phyloP scores from a whole-genome alignment of 768 basidiomycete species.

The Calocybe gangraenosa region DNA sequence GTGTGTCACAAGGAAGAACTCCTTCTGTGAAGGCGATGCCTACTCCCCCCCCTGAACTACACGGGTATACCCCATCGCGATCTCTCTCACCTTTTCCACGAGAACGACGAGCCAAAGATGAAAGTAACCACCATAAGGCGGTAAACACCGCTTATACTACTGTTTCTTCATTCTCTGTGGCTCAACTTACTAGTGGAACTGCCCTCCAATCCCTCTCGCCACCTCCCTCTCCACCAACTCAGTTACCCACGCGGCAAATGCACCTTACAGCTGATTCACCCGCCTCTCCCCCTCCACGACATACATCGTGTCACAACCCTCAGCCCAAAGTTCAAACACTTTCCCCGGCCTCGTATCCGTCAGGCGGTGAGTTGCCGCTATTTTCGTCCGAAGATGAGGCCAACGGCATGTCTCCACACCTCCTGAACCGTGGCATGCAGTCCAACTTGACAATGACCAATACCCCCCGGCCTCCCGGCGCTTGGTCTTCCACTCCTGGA shows the following conservation, averaged over 20 bases:
- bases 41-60: slow-evolving; percentile 10
- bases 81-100: slow-evolving; percentile 1
- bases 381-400: slow-evolving; percentile 46
- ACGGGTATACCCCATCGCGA: no score
- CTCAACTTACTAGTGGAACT: background rate
- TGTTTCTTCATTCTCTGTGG: background rate
- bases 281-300: slow-evolving; percentile 46
- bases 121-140: slow-evolving; percentile 14
- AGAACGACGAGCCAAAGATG: slow-evolving; percentile 3
- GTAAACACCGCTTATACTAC: background rate
- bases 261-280: slow-evolving; percentile 13
- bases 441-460: slow-evolving; percentile 26
- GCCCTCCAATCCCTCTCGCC: slow-evolving; percentile 17
- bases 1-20: slow-evolving; percentile 20
- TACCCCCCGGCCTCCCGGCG: slow-evolving; percentile 45
- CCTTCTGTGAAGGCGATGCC: slow-evolving; percentile 16
- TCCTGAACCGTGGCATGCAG: slow-evolving; percentile 14
- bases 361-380: slow-evolving; percentile 59
- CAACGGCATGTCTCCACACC: slow-evolving; percentile 20
- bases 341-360: slow-evolving; percentile 57
- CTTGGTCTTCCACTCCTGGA: slow-evolving; percentile 29
- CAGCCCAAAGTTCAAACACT: slow-evolving; percentile 55
- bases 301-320: slow-evolving; percentile 33
- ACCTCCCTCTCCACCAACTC: slow-evolving; percentile 28
- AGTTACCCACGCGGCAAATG: slow-evolving; percentile 9